These are phyloP conservation scores for Cardiospermum halicacabum DNA, from an alignment of 345 rosid species.

Conservation along the genomic window DNA sequence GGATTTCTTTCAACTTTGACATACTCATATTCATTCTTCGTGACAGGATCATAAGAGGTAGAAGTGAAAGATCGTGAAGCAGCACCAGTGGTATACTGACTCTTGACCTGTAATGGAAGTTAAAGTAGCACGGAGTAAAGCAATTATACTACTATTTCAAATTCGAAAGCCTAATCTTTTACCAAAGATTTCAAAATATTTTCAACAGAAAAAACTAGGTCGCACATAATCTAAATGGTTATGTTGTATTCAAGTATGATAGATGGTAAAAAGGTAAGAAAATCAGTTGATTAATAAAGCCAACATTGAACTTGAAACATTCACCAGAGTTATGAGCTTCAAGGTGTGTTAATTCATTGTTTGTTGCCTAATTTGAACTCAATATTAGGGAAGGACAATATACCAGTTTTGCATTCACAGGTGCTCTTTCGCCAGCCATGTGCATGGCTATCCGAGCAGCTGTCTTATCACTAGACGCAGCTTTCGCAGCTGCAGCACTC, in stretches of 20 bases:
- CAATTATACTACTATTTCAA: neutral
- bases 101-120: conserved; percentile 58
- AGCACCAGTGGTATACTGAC: conserved; percentile 86
- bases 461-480: conserved; percentile 70
- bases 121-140: neutral
- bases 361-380: neutral
- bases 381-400: conserved; percentile 19
- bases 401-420: conserved; percentile 83
- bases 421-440: conserved; percentile 91
- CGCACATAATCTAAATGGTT: neutral
- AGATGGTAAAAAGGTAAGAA: no score
- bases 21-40: conserved; percentile 76
- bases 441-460: conserved; percentile 96
- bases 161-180: neutral
- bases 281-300: no score
- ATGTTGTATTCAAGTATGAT: no score
- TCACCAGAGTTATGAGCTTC: neutral
- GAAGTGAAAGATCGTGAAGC: conserved; percentile 97
- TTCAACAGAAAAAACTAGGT: no score
- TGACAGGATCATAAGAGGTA: conserved; percentile 80
- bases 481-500: conserved; percentile 93
- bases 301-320: conserved; percentile 2
- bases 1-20: conserved; percentile 91
- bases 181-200: conserved; percentile 4
- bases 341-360: neutral